A percentile compares a stretch with the other conserved stretches of the same genome.
These are phyloP conservation scores for Chloris gayana DNA, from an alignment of 176 grass and related monocot genomes.

Conservation along the genomic window DNA sequence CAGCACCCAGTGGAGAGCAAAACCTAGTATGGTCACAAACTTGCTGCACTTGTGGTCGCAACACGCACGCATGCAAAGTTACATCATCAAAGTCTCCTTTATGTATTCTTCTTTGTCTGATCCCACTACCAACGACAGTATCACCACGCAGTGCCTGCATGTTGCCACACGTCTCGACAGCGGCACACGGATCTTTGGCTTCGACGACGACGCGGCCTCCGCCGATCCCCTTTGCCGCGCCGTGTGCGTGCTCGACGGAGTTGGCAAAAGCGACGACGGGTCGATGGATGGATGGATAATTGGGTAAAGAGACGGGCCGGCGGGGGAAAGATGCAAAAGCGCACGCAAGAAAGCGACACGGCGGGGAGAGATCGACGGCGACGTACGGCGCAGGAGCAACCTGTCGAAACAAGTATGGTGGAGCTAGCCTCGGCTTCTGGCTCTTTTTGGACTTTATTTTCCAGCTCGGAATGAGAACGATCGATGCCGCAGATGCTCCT, in stretches of 20 bases:
- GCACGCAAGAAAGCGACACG: not conserved
- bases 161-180: not conserved
- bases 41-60: no score
- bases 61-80: no score
- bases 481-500: no score
- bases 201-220: no score
- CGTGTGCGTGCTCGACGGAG: not conserved
- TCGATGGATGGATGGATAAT: not conserved
- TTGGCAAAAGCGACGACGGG: not conserved
- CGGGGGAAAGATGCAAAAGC: not conserved
- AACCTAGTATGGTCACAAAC: no score
- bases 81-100: not conserved
- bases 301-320: no score
- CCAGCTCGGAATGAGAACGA: no score
- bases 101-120: not conserved
- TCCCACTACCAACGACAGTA: not conserved
- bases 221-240: not conserved
- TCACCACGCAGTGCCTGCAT: not conserved
- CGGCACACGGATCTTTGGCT: not conserved
- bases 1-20: no score
- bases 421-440: no score
- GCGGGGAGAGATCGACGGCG: not conserved
- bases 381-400: not conserved
- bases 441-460: no score
- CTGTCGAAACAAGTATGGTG: not conserved